A percentile compares a stretch with the other conserved stretches of the same genome.
Conservation (phyloP, 305 asterid genomes). For the Rubia peregrina region DNA sequence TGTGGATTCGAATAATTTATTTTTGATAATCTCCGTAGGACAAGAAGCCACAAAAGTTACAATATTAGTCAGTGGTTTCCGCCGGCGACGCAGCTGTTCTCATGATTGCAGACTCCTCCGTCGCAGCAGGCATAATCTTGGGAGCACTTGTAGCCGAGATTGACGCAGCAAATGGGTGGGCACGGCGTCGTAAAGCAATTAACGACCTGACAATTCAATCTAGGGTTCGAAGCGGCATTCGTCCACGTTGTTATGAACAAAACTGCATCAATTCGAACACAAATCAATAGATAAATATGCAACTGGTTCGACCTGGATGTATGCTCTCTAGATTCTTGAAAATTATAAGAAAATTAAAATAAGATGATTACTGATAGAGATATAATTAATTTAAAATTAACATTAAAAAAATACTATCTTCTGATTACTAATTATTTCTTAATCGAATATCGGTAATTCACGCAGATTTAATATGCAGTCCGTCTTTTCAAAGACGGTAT, state of each 20-base stretch:
- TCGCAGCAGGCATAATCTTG: background rate
- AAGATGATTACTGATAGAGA: too few species aligned
- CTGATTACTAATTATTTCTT: too few species aligned
- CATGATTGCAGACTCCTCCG: background rate
- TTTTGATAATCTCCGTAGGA: background rate
- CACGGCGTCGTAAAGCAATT: background rate
- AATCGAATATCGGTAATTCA: too few species aligned
- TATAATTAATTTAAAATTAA: too few species aligned
- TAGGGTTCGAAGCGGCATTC: background rate
- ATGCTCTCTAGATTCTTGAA: background rate
- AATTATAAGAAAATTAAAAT: background rate
- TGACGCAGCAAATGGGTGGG: background rate
- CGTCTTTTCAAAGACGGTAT: too few species aligned
- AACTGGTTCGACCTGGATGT: too few species aligned
- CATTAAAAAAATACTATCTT: too few species aligned
- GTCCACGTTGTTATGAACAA: background rate
- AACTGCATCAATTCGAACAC: background rate
- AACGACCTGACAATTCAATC: background rate
- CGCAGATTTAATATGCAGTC: too few species aligned
- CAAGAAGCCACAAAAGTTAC: background rate
- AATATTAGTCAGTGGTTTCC: background rate
- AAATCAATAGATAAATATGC: too few species aligned
- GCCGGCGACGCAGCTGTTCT: background rate
- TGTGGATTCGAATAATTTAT: background rate
- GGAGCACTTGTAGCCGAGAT: background rate